Conservation (phyloP, 495 filamentous ascomycete genomes). For the Trichoderma virens region DNA sequence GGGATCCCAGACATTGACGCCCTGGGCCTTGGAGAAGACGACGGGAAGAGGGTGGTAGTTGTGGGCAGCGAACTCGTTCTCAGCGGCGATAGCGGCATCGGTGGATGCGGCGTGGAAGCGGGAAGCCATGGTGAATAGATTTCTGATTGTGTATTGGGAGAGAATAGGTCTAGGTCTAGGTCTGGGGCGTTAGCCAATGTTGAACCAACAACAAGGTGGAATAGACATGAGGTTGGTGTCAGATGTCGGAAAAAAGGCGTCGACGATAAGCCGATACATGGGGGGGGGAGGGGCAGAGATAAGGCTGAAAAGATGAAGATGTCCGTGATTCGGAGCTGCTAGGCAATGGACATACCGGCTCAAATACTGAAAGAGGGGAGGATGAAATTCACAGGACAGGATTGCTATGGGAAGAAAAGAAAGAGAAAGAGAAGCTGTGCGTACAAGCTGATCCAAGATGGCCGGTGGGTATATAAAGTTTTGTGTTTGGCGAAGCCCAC, state of each 20-base stretch:
- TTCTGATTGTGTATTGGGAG: neutral
- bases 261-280: neutral
- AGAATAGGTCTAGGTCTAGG: neutral
- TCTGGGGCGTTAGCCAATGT: neutral
- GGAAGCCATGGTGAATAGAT: conserved; percentile 34
- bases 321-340: no score
- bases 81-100: conserved; percentile 66
- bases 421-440: neutral
- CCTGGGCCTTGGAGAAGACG: conserved; percentile 75
- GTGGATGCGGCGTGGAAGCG: conserved; percentile 76
- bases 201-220: neutral
- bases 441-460: no score
- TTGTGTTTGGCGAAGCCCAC: no score
- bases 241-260: neutral
- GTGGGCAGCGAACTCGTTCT: conserved; percentile 84
- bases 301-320: neutral
- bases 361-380: neutral
- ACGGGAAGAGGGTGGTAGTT: conserved; percentile 98
- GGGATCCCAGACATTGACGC: conserved; percentile 90
- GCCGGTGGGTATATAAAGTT: no score
- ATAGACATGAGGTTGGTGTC: neutral
- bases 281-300: conserved; percentile 5
- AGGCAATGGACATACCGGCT: neutral
- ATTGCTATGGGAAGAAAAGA: neutral
- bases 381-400: neutral